Conservation (phyloP, 176 grass and related monocot genomes). For the Puya raimondii region DNA sequence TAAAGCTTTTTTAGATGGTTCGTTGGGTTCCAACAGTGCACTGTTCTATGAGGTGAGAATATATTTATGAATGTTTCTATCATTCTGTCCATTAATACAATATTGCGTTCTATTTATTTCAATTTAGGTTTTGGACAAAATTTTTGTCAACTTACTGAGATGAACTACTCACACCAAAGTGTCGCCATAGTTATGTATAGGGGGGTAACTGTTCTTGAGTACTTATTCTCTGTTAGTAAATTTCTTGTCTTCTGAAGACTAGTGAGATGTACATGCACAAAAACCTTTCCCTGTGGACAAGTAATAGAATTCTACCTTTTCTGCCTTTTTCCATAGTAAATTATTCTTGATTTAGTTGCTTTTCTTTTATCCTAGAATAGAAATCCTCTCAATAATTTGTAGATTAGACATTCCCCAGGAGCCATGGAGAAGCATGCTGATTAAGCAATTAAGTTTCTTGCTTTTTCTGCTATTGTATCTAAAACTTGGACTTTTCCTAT, state of each 20-base stretch:
- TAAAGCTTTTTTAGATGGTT: constrained; percentile 93
- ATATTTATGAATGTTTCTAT: background rate
- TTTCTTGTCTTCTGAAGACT: background rate
- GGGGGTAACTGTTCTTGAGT: background rate
- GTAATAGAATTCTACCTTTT: too few relatives aligned
- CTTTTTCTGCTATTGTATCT: background rate
- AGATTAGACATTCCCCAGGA: background rate
- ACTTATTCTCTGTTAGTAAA: background rate
- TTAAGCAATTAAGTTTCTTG: constrained; percentile 6
- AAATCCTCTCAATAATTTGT: background rate
- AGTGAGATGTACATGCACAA: too few relatives aligned
- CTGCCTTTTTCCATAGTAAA: too few relatives aligned
- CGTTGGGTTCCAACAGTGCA: constrained; percentile 82
- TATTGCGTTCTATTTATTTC: background rate
- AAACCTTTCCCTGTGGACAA: too few relatives aligned
- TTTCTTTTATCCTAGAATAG: background rate
- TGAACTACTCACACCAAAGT: too few relatives aligned
- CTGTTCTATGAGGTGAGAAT: constrained; percentile 64
- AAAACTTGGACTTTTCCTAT: background rate
- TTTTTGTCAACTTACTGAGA: too few relatives aligned
- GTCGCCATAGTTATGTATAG: too few relatives aligned
- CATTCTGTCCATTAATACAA: background rate
- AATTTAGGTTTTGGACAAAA: too few relatives aligned
- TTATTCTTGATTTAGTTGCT: background rate
- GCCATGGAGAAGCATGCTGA: background rate